Evolutionary conservation across 805 yeast species (phyloP).

Genomic region (Cyberlindnera americana): DNA sequence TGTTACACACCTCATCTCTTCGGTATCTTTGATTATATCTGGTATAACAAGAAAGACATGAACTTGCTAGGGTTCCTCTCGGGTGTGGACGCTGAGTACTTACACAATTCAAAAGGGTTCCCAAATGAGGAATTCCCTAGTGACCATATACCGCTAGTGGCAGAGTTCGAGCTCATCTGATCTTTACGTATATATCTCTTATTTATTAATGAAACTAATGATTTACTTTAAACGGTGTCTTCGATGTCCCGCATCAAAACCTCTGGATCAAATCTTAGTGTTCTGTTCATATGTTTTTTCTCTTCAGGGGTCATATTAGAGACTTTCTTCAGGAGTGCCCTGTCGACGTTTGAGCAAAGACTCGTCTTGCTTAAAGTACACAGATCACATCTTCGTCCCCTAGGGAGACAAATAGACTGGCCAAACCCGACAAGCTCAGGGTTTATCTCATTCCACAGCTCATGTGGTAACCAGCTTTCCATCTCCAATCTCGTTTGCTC

Average conservation of each 20-base stretch:
- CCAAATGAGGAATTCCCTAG: conserved; percentile 59
- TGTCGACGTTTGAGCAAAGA: conserved; percentile 57
- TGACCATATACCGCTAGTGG: conserved; percentile 27
- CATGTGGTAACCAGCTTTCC: conserved; percentile 70
- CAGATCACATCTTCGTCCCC: conserved; percentile 65
- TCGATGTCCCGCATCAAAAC: conserved; percentile 35
- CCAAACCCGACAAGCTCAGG: conserved; percentile 92
- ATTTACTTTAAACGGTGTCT: conserved; percentile 23
- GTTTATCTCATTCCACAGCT: conserved; percentile 80
- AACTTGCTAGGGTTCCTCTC: conserved; percentile 44
- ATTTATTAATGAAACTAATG: conserved; percentile 10
- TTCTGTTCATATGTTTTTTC: conserved; percentile 22
- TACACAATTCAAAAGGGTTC: conserved; percentile 37
- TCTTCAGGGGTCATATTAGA: conserved; percentile 25
- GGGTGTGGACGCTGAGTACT: conserved; percentile 39
- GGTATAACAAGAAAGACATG: conserved; percentile 43
- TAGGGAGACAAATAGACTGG: conserved; percentile 77
- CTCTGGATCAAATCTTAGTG: conserved; percentile 41
- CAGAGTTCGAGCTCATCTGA: conserved; percentile 21
- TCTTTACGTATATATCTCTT: too few species aligned
- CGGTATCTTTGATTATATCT: conserved; percentile 56
- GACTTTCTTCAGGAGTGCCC: conserved; percentile 35
- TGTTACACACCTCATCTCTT: conserved; percentile 48
- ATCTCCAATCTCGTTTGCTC: conserved; percentile 68
- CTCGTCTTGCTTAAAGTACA: conserved; percentile 54